Base-by-base conservation (phyloP, 805 yeast genomes). In the Lachancea fermentati region DNA sequence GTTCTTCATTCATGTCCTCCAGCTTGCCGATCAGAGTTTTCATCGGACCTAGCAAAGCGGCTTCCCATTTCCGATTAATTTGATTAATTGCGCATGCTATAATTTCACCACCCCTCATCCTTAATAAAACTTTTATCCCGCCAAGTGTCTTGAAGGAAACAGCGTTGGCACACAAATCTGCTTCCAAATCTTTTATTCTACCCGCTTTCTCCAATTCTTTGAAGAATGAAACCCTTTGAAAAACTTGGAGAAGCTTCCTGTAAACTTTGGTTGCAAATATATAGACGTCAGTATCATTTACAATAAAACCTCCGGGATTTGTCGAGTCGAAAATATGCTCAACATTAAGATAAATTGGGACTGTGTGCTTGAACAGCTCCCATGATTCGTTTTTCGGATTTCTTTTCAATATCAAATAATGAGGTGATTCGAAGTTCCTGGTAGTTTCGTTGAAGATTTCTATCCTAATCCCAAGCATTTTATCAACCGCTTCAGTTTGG, bases 391-490 rank as follows among this genome's bases (percentile, higher is more conserved):
- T 43, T 40, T 64, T 63, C 1, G 19, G 8, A 13, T 50, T 46
- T 31, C 49, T 56, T 37, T 63, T 63, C 16, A 67, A 47, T 12
- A 67, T 46, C 4, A 67, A 42, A 38, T 67, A 67, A 38, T 58
- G 58, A 3, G 71, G 70, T 13, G 49, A 49, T 18, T 65, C 68
- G 45, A 62, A 66, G 18, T 34, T 43, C 4, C 50, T 19, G 5
- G 36, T 38, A 1, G 38, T 11, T 15, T 58, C 60, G 36, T 66
- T 58, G 40, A 58, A 66, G 1, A 65, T 46, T 42, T 68, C 72
- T n/a, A 68, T 52, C 30, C 72, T 48, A n/a, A 68, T 51, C 2
- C 71, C 71, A 0, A 66, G 13, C 49, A 66, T 54, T 15, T 50
- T 48, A 11, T 34, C 37, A 4, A 46, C 42, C 7, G 42, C 43